Percentiles rank a stretch among this genome's conserved stretches.
phyloP scores from a whole-genome alignment of 2,329 filamentous ascomycete genomes.

The Claviceps humidiphila region DNA sequence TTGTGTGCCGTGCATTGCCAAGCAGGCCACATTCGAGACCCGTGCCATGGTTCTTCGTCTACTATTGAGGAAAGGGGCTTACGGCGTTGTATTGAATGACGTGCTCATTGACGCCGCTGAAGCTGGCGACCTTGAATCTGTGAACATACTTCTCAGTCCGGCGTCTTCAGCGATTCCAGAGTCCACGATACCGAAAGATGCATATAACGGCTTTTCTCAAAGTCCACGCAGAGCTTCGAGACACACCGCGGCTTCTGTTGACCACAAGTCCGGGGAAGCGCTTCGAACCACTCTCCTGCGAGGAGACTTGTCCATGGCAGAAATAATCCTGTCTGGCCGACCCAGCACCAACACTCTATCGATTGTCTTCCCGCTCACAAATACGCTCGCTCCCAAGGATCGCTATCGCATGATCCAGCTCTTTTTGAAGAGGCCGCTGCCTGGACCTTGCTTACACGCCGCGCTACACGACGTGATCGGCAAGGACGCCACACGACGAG shows the following conservation, averaged over 20 bases:
- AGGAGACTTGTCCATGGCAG: slow-evolving; percentile 30
- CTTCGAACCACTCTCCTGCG: slow-evolving; percentile 35
- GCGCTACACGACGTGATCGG: slow-evolving; percentile 40
- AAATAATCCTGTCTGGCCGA: slow-evolving; percentile 31
- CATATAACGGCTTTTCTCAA: slow-evolving; percentile 8
- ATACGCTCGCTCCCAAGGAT: slow-evolving; percentile 26
- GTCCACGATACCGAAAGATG: slow-evolving; percentile 6
- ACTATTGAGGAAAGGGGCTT: slow-evolving; percentile 37
- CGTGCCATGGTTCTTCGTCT: slow-evolving; percentile 30
- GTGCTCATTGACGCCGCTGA: slow-evolving; percentile 37
- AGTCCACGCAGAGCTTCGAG: slow-evolving; percentile 16
- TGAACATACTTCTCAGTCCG: slow-evolving; percentile 35
- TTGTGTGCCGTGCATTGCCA: slow-evolving; percentile 36
- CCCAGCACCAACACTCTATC: slow-evolving; percentile 35
- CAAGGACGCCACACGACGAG: slow-evolving; percentile 31
- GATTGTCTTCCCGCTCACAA: slow-evolving; percentile 34
- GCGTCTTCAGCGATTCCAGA: slow-evolving; percentile 33
- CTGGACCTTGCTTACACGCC: slow-evolving; percentile 31
- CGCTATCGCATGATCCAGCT: slow-evolving; percentile 35
- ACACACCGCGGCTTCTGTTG: slow-evolving; percentile 38
- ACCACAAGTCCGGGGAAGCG: slow-evolving; percentile 38
- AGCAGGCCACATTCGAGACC: slow-evolving; percentile 30
- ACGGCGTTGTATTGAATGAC: slow-evolving; percentile 32
- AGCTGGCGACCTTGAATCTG: slow-evolving; percentile 32
- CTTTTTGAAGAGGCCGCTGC: slow-evolving; percentile 36